Conservation (phyloP, 306 rosid genomes). For the Rosa chinensis region DNA sequence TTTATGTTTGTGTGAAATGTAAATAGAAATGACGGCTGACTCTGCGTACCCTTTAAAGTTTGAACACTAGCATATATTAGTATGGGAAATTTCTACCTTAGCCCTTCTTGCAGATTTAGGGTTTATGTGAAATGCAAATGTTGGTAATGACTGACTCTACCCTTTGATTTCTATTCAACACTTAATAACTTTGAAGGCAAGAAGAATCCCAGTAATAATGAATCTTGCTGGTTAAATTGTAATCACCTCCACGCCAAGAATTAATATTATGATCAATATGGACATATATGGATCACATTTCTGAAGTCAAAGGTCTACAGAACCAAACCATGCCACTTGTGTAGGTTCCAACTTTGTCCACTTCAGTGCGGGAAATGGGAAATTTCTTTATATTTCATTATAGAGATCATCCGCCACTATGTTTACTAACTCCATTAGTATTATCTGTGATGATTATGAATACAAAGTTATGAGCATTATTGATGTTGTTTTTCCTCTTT, state of each 20-base stretch:
- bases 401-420: not conserved
- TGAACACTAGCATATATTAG: not conserved
- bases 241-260: not conserved
- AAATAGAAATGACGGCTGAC: not conserved
- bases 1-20: not conserved
- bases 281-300: not conserved
- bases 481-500: not conserved
- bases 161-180: not conserved
- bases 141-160: not conserved
- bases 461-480: not conserved
- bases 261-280: not conserved
- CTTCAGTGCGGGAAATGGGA: not conserved
- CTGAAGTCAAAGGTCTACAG: constrained; percentile 11
- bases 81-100: not conserved
- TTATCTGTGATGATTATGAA: not conserved
- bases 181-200: not conserved
- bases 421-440: not conserved
- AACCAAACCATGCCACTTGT: not conserved
- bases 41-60: no score
- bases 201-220: not conserved
- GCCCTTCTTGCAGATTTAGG: not conserved
- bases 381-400: not conserved
- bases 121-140: not conserved
- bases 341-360: not conserved
- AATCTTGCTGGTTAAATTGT: not conserved